phyloP scores from a whole-genome alignment of 2,329 filamentous ascomycete species.

The Hypoxylon sp. region DNA sequence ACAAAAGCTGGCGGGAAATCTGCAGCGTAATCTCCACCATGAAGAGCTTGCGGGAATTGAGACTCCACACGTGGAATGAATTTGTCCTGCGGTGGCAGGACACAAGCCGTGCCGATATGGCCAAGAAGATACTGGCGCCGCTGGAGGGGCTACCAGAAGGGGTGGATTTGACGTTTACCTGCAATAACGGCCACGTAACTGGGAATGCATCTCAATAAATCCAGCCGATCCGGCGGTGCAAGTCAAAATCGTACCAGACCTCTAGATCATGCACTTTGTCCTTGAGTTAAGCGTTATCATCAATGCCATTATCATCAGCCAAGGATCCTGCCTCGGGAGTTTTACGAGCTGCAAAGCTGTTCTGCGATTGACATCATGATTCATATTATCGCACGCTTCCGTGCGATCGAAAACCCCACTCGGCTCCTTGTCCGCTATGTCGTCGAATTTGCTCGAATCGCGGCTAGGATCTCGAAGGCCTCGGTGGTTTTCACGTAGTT shows the following conservation, averaged over 20 bases:
- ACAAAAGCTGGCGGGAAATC: slow-evolving; percentile 20
- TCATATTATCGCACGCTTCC: background rate
- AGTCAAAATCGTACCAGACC: slow-evolving; percentile 7
- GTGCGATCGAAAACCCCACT: slow-evolving; percentile 3
- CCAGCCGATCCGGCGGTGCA: slow-evolving; percentile 15
- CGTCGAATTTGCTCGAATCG: slow-evolving; percentile 11
- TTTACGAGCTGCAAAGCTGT: slow-evolving; percentile 13
- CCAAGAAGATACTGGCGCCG: background rate
- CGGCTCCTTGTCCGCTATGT: slow-evolving; percentile 5
- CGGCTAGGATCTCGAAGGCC: slow-evolving; percentile 8
- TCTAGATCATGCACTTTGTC: slow-evolving; percentile 10
- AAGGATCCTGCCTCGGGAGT: background rate
- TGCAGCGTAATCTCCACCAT: slow-evolving; percentile 6
- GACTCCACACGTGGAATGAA: background rate
- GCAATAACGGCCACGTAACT: no score
- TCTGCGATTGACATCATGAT: slow-evolving; percentile 12
- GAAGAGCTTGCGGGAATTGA: slow-evolving; percentile 1
- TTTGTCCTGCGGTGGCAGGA: background rate
- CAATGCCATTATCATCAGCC: no score
- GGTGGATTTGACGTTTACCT: background rate
- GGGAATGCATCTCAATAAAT: slow-evolving; percentile 5
- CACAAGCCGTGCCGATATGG: background rate
- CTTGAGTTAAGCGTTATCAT: background rate
- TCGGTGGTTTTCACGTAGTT: slow-evolving; percentile 11
- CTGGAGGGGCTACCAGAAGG: background rate